Conservation (phyloP, 2,329 filamentous ascomycete genomes). For the Cladosporium sp. region DNA sequence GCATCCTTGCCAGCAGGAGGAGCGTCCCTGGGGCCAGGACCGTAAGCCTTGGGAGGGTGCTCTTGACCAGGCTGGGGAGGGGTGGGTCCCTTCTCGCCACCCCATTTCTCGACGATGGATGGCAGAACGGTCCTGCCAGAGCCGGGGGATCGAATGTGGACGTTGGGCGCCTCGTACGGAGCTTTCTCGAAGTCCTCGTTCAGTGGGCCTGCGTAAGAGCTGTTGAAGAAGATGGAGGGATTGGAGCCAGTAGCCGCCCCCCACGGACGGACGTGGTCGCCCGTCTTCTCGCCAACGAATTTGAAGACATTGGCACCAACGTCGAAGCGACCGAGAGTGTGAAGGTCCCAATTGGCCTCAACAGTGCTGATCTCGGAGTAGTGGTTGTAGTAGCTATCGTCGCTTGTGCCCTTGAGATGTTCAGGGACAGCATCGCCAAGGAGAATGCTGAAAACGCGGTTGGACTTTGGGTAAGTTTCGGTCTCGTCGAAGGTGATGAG, state of each 20-base stretch:
- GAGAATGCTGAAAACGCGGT: conserved; percentile 67
- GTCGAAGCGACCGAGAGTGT: conserved; percentile 45
- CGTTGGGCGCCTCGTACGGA: conserved; percentile 29
- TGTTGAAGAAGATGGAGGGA: conserved; percentile 30
- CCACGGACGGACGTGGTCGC: conserved; percentile 27
- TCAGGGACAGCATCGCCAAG: conserved; percentile 69
- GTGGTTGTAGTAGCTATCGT: conserved; percentile 56
- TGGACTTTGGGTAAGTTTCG: conserved; percentile 62
- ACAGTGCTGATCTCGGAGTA: conserved; percentile 44
- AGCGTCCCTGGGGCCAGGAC: no score
- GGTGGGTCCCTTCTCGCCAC: not conserved
- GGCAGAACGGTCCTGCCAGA: conserved; percentile 29
- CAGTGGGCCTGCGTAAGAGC: conserved; percentile 32
- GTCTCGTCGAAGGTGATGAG: conserved; percentile 78
- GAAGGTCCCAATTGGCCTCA: conserved; percentile 43
- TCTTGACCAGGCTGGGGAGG: not conserved
- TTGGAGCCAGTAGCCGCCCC: conserved; percentile 23
- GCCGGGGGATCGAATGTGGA: conserved; percentile 22
- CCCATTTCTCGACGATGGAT: conserved; percentile 24
- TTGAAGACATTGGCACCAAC: conserved; percentile 45
- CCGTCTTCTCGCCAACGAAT: conserved; percentile 33
- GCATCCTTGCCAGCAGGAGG: no score
- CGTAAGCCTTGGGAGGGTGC: no score
- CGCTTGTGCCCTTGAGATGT: conserved; percentile 61
- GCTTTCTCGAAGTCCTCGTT: conserved; percentile 22